A percentile compares a stretch with the other conserved stretches of the same genome.
Evolutionary conservation across 169 alveolate genomes (phyloP).

Genomic region (Plasmodium falciparum): DNA sequence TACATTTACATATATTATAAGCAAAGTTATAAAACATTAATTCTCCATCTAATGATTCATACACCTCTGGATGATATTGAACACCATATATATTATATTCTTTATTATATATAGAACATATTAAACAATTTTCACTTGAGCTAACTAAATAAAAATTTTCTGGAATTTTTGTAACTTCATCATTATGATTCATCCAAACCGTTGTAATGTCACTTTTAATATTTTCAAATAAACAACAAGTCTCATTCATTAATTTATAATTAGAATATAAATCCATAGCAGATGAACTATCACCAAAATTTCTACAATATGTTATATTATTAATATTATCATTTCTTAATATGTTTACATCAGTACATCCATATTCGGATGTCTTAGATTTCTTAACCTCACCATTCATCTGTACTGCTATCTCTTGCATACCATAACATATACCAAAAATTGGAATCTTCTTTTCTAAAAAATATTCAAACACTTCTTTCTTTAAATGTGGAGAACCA

Average conservation of each 20-base stretch:
- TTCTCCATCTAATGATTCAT: conserved; percentile 79
- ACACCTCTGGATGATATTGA: conserved; percentile 85
- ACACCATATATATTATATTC: conserved; percentile 76
- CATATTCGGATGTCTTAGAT: conserved; percentile 77
- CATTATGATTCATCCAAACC: conserved; percentile 80
- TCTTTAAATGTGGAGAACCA: conserved; percentile 76
- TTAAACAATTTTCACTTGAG: conserved; percentile 76
- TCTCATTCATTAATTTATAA: conserved; percentile 24
- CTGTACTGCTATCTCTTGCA: conserved; percentile 80
- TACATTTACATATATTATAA: conserved; percentile 80
- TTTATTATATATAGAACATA: conserved; percentile 76
- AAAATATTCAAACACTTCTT: conserved; percentile 75
- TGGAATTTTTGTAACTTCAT: conserved; percentile 77
- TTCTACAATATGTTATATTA: background rate
- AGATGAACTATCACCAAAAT: background rate
- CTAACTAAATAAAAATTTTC: conserved; percentile 76
- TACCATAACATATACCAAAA: conserved; percentile 82
- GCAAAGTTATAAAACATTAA: conserved; percentile 80
- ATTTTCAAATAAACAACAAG: conserved; percentile 71
- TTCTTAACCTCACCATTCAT: conserved; percentile 79
- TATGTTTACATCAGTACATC: conserved; percentile 53
- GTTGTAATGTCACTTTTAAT: conserved; percentile 36
- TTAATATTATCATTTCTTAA: conserved; percentile 52
- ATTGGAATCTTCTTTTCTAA: conserved; percentile 79
- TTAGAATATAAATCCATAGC: conserved; percentile 37